Conservation (phyloP, 495 filamentous ascomycete species). For the Talaromyces borbonicus region DNA sequence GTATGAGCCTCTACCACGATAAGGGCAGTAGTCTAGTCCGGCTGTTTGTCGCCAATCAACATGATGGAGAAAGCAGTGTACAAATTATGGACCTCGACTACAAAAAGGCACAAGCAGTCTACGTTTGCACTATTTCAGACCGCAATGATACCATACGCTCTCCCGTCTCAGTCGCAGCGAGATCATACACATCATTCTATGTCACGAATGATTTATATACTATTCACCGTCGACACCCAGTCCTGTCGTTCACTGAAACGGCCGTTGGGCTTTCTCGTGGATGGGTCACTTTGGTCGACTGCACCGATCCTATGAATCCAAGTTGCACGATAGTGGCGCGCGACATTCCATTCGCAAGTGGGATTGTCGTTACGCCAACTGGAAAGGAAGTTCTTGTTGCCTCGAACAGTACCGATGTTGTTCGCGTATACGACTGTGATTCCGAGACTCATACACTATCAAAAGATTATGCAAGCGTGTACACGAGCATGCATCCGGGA, state of each 20-base stretch:
- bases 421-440: conserved; percentile 4
- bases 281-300: conserved; percentile 5
- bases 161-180: neutral
- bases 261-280: conserved; percentile 3
- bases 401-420: conserved; percentile 5
- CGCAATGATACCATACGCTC: conserved; percentile 3
- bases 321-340: conserved; percentile 3
- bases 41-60: conserved; percentile 4
- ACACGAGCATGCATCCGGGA: conserved; percentile 4
- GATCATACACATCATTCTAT: conserved; percentile 7
- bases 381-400: conserved; percentile 6
- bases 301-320: neutral
- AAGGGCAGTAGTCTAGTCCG: neutral
- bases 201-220: conserved; percentile 5
- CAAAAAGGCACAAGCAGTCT: neutral
- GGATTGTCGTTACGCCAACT: conserved; percentile 7
- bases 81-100: conserved; percentile 7
- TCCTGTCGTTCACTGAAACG: conserved; percentile 5
- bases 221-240: conserved; percentile 1
- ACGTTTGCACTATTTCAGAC: neutral
- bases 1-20: neutral
- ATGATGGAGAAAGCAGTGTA: neutral
- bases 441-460: conserved; percentile 1
- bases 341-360: conserved; percentile 3
- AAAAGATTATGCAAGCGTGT: neutral